These are phyloP conservation scores for Pelomyxa schiedti DNA, from an alignment of 78 protist genomes.

Conservation along the genomic window DNA sequence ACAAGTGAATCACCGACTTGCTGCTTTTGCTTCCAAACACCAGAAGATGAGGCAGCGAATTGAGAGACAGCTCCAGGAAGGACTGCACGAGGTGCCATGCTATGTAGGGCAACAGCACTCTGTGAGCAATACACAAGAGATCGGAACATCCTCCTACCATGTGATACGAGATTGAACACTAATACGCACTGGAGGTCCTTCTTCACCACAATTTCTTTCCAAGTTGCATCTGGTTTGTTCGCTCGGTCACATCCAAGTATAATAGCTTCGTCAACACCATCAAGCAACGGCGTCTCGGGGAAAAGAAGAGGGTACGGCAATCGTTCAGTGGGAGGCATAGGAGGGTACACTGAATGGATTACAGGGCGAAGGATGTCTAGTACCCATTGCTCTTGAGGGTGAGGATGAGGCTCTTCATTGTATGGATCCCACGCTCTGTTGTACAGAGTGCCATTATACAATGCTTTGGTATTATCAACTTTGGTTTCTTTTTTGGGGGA, in stretches of 20 bases:
- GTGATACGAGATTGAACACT: constrained; percentile 15
- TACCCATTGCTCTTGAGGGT: constrained; percentile 1
- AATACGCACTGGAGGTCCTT: not conserved
- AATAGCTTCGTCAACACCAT: too few species aligned
- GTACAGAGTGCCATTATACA: not conserved
- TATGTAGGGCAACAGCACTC: not conserved
- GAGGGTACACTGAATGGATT: constrained; percentile 1
- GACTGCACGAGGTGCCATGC: not conserved
- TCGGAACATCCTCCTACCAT: constrained; percentile 18
- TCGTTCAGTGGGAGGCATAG: not conserved
- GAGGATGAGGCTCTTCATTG: not conserved
- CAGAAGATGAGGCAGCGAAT: not conserved
- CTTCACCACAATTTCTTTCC: constrained; percentile 5
- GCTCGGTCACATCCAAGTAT: constrained; percentile 5
- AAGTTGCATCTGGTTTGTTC: not conserved
- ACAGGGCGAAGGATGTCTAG: not conserved
- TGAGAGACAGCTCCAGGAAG: not conserved
- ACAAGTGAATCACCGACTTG: constrained; percentile 5
- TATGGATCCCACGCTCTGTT: constrained; percentile 5
- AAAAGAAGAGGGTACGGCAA: not conserved
- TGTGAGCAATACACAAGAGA: constrained; percentile 1
- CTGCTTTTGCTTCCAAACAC: not conserved
- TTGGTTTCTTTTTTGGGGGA: too few species aligned
- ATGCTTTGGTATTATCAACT: not conserved
- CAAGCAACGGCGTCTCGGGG: too few species aligned